Percentiles rank a stretch among this genome's conserved stretches.
Evolutionary conservation across 1,284 basidiomycete genomes (phyloP).

Genomic region (Cutaneotrichosporon arboriforme): DNA sequence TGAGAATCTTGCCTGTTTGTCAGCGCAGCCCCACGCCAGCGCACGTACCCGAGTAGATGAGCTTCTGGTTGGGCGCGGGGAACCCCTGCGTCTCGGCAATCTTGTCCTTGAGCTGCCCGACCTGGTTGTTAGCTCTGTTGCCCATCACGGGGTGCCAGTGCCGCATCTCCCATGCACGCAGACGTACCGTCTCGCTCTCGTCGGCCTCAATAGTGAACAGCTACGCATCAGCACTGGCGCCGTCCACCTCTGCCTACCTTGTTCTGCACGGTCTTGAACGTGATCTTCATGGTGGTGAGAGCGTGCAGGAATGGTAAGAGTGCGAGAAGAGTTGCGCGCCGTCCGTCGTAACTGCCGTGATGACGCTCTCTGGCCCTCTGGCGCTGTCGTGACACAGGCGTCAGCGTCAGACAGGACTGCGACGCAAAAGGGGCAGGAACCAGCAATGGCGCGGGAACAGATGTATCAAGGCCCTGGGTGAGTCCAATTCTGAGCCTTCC

Average conservation of each 20-base stretch:
- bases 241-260: conserved; percentile 82
- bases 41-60: conserved; percentile 81
- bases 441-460: neutral
- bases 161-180: no score
- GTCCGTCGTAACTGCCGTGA: neutral
- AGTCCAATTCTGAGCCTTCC: no score
- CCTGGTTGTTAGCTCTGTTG: conserved; percentile 25
- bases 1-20: conserved; percentile 78
- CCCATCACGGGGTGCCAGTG: no score
- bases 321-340: neutral
- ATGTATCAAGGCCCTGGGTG: no score
- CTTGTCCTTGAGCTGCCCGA: conserved; percentile 77
- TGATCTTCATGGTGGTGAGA: conserved; percentile 70
- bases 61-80: conserved; percentile 76
- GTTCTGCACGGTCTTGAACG: conserved; percentile 87
- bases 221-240: conserved; percentile 56
- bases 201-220: conserved; percentile 67
- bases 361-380: no score
- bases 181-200: conserved; percentile 58
- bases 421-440: neutral
- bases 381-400: neutral
- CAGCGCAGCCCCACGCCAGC: neutral
- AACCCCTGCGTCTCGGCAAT: conserved; percentile 64
- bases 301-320: neutral
- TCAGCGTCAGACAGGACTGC: conserved; percentile 1